Conservation (phyloP, 2,329 filamentous ascomycete species). For the Periconia sp. region DNA sequence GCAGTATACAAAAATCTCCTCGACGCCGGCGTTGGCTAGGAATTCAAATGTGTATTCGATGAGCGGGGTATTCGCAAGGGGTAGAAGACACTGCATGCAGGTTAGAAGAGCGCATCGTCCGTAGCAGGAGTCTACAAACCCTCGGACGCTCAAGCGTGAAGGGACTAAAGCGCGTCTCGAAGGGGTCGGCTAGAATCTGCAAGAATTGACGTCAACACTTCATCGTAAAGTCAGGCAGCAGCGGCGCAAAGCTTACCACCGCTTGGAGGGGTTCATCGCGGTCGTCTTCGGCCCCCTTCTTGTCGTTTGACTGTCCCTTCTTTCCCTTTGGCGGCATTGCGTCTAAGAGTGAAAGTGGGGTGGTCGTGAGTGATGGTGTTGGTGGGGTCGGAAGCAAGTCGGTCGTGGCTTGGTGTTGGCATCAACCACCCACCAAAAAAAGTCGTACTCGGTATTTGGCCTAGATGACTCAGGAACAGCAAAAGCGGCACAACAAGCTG, state of each 20-base stretch:
- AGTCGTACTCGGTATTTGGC: slow-evolving; percentile 5
- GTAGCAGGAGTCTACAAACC: slow-evolving; percentile 54
- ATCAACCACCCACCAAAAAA: background rate
- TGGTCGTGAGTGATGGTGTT: slow-evolving; percentile 9
- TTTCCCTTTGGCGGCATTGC: slow-evolving; percentile 53
- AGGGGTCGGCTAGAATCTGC: slow-evolving; percentile 89
- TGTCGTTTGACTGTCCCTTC: slow-evolving; percentile 43
- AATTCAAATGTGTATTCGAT: slow-evolving; percentile 99
- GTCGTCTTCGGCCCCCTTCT: slow-evolving; percentile 55
- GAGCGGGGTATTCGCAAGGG: slow-evolving; percentile 87
- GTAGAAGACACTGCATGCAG: slow-evolving; percentile 74
- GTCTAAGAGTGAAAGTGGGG: background rate
- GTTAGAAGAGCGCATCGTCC: slow-evolving; percentile 14
- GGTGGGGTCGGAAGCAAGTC: slow-evolving; percentile 8
- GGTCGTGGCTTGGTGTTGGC: background rate
- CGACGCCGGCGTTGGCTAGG: slow-evolving; percentile 90
- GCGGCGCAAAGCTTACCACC: slow-evolving; percentile 50
- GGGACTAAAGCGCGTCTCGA: slow-evolving; percentile 86
- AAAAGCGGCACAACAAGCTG: slow-evolving; percentile 16
- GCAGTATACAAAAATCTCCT: slow-evolving; percentile 90
- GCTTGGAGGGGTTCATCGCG: slow-evolving; percentile 65
- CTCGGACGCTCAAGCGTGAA: slow-evolving; percentile 87
- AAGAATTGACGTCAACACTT: slow-evolving; percentile 15
- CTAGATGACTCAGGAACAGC: slow-evolving; percentile 11
- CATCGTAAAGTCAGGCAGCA: background rate